These are phyloP conservation scores for Eucalyptus virginea DNA, from an alignment of 345 rosid species.

Conservation along the genomic window DNA sequence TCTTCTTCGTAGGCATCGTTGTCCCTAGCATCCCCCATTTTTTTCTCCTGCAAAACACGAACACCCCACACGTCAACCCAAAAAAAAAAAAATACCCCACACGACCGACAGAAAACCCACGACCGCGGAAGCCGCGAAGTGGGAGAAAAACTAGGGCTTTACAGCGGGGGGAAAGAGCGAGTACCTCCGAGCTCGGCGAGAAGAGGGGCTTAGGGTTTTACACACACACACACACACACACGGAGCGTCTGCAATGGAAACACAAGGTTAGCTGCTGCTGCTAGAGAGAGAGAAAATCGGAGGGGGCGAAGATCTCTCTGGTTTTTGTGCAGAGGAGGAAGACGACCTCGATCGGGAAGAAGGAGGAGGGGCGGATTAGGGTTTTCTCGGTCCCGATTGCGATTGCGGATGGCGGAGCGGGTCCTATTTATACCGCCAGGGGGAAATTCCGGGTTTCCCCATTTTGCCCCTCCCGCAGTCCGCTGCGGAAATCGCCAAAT, in stretches of 20 bases:
- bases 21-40: conserved; percentile 89
- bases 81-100: background rate
- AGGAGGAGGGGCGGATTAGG: background rate
- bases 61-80: background rate
- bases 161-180: background rate
- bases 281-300: background rate
- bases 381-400: background rate
- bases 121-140: background rate
- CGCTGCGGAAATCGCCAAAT: background rate
- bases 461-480: background rate
- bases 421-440: background rate
- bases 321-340: background rate
- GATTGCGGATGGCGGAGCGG: background rate
- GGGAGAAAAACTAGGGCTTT: background rate
- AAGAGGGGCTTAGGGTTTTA: background rate
- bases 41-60: background rate
- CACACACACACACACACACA: background rate
- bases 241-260: background rate
- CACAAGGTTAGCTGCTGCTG: background rate
- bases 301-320: background rate
- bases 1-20: conserved; percentile 98
- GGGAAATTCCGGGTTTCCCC: background rate
- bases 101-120: background rate
- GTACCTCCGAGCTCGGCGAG: background rate
- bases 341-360: background rate